Evolutionary conservation across 768 basidiomycete species (phyloP).

Genomic region (Russula dissimulans): DNA sequence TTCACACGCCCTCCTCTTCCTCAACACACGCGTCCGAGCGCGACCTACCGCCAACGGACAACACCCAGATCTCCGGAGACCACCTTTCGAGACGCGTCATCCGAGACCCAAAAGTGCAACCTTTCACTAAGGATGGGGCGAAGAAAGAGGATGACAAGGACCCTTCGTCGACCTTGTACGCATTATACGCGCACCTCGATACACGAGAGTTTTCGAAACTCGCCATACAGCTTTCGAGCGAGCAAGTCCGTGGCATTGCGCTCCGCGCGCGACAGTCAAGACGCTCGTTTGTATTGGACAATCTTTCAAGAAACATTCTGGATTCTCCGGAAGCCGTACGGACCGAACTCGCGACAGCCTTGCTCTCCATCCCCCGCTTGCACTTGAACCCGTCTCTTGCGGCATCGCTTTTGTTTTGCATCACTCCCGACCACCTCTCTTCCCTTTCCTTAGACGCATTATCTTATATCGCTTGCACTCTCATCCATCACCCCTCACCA

Average conservation of each 20-base stretch:
- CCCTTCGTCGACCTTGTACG: not conserved
- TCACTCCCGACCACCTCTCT: constrained; percentile 23
- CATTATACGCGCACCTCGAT: not conserved
- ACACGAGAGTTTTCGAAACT: not conserved
- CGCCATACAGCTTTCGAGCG: constrained; percentile 13
- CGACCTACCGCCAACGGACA: not conserved
- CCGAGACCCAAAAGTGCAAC: not conserved
- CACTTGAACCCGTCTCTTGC: not conserved
- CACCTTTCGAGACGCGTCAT: not conserved
- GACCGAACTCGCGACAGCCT: not conserved
- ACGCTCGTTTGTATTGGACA: constrained; percentile 30
- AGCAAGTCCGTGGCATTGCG: constrained; percentile 26
- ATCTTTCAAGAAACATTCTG: constrained; percentile 35
- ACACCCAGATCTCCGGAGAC: not conserved
- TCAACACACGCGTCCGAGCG: not conserved
- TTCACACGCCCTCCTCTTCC: not conserved
- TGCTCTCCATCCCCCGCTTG: constrained; percentile 7
- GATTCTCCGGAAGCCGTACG: constrained; percentile 17
- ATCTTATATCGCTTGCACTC: constrained; percentile 26
- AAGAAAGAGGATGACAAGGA: not conserved
- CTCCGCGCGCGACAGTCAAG: constrained; percentile 25
- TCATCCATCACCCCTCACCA: constrained; percentile 32
- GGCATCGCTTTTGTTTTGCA: constrained; percentile 3
- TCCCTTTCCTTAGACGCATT: constrained; percentile 23
- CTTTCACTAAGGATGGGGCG: not conserved